Base-by-base conservation (phyloP, 805 yeast genomes). In the Isabelozyma pseudorhagii region DNA sequence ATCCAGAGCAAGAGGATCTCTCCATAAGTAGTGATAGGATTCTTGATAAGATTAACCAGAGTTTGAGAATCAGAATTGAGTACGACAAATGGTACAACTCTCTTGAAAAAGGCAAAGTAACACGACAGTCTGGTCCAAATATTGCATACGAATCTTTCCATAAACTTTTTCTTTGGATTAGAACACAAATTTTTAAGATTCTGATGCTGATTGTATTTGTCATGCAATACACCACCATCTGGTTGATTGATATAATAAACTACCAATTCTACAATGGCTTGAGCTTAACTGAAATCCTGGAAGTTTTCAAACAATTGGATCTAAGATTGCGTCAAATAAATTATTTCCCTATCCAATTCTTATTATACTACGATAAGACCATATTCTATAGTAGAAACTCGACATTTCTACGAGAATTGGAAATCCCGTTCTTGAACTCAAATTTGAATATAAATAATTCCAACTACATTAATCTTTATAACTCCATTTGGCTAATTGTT, bases 401-500 rank as follows among this genome's bases (percentile, higher is more conserved):
- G 51, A 71, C 61, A 65, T 46, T 85, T 73, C 39, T 69, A 60
- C 74, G 85, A 60, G 80, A 62, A 46, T 59, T 68, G 21, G 62
- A 65, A 40, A 57, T 72, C 13, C 75, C 77, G 1, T 57, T 64
- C 8, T 64, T 67, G 46, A 72, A 73, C 50, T 60, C 66, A 13
- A 60, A 67, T 48, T 57, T 70, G 48, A 74, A 74, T 54, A 66
- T 68, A 54, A 67, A 72, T 50, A 74, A 74, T 52, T 72, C 78
- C 40, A 71, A 86, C 61, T 88, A 87, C 58, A 87, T 88, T 58
- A 76, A 85, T 50, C 81, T 93, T 52, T 90, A 89, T 72, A 96
- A 96, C 60, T 85, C 92, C 1, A 53, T 92, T 1, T 94, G 98
- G 98, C 72, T 94, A 14, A 84, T 90, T 0, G 66, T 84, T 4